A percentile compares a stretch with the other conserved stretches of the same genome.
Conservation (phyloP, 2,329 filamentous ascomycete genomes). For the Fusarium brachygibbosum region DNA sequence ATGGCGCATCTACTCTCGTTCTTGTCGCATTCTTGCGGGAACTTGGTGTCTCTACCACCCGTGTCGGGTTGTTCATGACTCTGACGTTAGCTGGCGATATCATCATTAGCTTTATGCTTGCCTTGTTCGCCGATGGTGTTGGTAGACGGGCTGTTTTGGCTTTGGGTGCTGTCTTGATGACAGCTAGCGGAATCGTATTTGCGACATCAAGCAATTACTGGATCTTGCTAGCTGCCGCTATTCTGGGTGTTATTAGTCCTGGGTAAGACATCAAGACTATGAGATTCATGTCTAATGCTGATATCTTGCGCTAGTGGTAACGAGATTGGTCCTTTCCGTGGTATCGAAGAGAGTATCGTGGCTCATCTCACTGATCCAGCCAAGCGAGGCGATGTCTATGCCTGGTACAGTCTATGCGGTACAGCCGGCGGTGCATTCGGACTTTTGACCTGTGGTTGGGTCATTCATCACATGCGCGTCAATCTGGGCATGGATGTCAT, state of each 20-base stretch:
- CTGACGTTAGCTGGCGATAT: conserved; percentile 72
- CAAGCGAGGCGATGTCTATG: conserved; percentile 68
- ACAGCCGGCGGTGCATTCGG: conserved; percentile 72
- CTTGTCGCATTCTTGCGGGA: conserved; percentile 68
- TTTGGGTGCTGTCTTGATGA: conserved; percentile 68
- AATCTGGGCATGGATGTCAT: conserved; percentile 59
- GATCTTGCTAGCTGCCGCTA: conserved; percentile 68
- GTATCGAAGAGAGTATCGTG: conserved; percentile 72
- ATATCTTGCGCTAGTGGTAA: conserved; percentile 62
- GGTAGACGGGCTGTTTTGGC: conserved; percentile 68
- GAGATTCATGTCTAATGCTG: not conserved
- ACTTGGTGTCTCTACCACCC: conserved; percentile 63
- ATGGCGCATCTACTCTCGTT: conserved; percentile 70
- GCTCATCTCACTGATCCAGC: conserved; percentile 66
- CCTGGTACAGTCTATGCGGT: conserved; percentile 72
- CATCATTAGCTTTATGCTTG: conserved; percentile 69
- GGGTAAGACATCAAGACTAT: conserved; percentile 49
- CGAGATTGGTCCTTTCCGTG: conserved; percentile 73
- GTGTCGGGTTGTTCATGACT: conserved; percentile 75
- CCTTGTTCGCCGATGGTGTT: conserved; percentile 69
- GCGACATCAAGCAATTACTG: conserved; percentile 67
- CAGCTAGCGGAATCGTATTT: conserved; percentile 68
- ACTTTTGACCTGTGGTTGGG: conserved; percentile 70
- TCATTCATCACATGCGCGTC: conserved; percentile 64
- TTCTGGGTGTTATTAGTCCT: conserved; percentile 73